Conservation (phyloP, 2,329 filamentous ascomycete genomes). For the Exophiala mesophila region DNA sequence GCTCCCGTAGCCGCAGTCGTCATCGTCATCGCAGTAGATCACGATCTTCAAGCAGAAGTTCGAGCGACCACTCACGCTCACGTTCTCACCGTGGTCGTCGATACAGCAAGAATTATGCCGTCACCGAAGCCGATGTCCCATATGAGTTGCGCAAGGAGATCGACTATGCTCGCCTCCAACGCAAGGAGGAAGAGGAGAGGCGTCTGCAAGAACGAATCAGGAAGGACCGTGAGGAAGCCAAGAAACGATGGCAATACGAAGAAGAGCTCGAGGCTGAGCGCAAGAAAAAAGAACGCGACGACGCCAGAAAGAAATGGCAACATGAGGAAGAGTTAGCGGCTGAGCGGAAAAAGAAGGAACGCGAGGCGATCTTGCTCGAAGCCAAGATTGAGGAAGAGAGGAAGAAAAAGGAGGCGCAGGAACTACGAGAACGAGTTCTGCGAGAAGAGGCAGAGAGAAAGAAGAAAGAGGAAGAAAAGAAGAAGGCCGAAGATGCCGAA, state of each 20-base stretch:
- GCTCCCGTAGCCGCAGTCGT: constrained; percentile 18
- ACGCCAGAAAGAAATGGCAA: constrained; percentile 36
- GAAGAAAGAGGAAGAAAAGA: constrained; percentile 46
- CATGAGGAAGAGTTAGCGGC: constrained; percentile 26
- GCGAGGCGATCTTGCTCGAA: constrained; percentile 26
- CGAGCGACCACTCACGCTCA: constrained; percentile 17
- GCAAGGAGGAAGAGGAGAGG: constrained; percentile 42
- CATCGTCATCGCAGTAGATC: constrained; percentile 11
- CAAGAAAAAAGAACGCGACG: constrained; percentile 31
- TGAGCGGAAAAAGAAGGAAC: constrained; percentile 29
- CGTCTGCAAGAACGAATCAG: constrained; percentile 42
- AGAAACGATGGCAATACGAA: constrained; percentile 44
- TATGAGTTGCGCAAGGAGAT: constrained; percentile 29
- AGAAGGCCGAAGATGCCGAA: constrained; percentile 48
- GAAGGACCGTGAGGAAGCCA: constrained; percentile 26
- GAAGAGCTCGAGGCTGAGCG: constrained; percentile 32
- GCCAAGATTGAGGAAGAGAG: constrained; percentile 26
- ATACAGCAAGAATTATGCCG: constrained; percentile 30
- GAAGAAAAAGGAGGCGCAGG: constrained; percentile 26
- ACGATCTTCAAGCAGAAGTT: constrained; percentile 12
- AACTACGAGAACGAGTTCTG: constrained; percentile 24
- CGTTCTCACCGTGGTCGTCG: constrained; percentile 27
- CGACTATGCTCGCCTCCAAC: constrained; percentile 21
- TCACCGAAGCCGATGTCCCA: constrained; percentile 28
- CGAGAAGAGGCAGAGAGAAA: constrained; percentile 33